phyloP scores from a whole-genome alignment of 108 stramenopile genomes.

The Cyclotella cryptica region DNA sequence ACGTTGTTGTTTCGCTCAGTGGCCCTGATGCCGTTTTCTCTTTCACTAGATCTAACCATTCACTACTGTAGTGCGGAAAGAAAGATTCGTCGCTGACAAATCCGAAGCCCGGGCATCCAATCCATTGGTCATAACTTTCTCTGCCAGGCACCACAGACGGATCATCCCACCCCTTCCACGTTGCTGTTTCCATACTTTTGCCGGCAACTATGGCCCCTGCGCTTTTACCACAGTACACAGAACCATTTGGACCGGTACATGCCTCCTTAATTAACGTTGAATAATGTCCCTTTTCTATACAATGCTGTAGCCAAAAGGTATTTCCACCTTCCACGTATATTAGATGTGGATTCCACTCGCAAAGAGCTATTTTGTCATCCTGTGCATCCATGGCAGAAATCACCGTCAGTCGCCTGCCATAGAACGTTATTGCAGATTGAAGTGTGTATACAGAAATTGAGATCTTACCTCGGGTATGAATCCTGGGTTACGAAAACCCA shows the following conservation, averaged over 20 bases:
- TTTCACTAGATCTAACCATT: slow-evolving; percentile 68
- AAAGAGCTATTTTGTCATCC: slow-evolving; percentile 59
- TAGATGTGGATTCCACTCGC: slow-evolving; percentile 76
- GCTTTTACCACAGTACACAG: slow-evolving; percentile 84
- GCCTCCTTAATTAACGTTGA: slow-evolving; percentile 44
- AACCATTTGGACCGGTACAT: slow-evolving; percentile 28
- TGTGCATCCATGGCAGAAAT: background rate
- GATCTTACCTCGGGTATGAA: slow-evolving; percentile 48
- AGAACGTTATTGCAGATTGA: background rate
- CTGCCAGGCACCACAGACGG: slow-evolving; percentile 77
- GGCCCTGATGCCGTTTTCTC: slow-evolving; percentile 40
- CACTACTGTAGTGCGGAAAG: slow-evolving; percentile 83
- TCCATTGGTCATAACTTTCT: slow-evolving; percentile 76
- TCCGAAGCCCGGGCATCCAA: slow-evolving; percentile 55
- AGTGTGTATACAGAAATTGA: background rate
- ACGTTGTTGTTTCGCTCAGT: background rate
- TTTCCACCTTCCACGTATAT: slow-evolving; percentile 92
- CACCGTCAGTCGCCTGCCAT: background rate
- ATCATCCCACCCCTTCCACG: slow-evolving; percentile 91
- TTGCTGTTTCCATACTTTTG: slow-evolving; percentile 70
- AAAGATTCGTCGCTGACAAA: slow-evolving; percentile 64
- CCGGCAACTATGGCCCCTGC: slow-evolving; percentile 89
- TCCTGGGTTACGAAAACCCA: slow-evolving; percentile 45
- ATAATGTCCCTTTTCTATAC: slow-evolving; percentile 72
- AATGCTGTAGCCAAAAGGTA: slow-evolving; percentile 91